Evolutionary conservation across 2,329 filamentous ascomycete species (phyloP).

Genomic region (Stromatinia cepivora): DNA sequence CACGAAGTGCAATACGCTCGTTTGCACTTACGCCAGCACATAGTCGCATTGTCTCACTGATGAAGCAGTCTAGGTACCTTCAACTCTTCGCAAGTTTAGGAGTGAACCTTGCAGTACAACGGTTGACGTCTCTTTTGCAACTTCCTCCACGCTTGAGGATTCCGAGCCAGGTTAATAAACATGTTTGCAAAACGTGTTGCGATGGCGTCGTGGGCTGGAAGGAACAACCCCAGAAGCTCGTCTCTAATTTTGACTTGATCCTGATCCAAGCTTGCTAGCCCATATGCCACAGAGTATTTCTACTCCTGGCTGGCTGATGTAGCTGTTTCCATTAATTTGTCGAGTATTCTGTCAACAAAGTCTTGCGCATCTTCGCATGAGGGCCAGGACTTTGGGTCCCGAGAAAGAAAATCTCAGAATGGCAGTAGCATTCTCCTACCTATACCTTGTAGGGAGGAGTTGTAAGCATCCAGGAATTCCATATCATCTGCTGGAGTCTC

Average conservation of each 20-base stretch:
- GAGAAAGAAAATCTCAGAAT: constrained; percentile 12
- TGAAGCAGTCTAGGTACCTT: constrained; percentile 43
- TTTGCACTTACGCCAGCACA: constrained; percentile 47
- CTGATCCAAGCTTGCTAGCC: neutral
- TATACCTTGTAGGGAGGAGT: neutral
- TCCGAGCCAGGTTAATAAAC: constrained; percentile 5
- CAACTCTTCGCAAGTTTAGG: neutral
- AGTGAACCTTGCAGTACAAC: neutral
- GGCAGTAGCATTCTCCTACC: constrained; percentile 11
- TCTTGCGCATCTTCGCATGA: constrained; percentile 15
- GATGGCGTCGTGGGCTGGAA: constrained; percentile 3
- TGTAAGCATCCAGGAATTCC: neutral
- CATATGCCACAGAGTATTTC: neutral
- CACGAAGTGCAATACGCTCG: neutral
- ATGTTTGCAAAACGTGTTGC: neutral
- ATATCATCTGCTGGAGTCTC: neutral
- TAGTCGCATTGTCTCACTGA: constrained; percentile 66
- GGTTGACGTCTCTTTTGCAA: neutral
- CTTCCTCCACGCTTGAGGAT: neutral
- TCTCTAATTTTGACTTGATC: constrained; percentile 8
- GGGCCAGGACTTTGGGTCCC: constrained; percentile 3
- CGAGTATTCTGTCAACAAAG: neutral
- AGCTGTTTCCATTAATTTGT: neutral
- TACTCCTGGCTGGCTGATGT: neutral
- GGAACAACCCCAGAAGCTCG: constrained; percentile 1